phyloP scores from a whole-genome alignment of 306 rosid genomes.

The Cucurbita ficifolia region DNA sequence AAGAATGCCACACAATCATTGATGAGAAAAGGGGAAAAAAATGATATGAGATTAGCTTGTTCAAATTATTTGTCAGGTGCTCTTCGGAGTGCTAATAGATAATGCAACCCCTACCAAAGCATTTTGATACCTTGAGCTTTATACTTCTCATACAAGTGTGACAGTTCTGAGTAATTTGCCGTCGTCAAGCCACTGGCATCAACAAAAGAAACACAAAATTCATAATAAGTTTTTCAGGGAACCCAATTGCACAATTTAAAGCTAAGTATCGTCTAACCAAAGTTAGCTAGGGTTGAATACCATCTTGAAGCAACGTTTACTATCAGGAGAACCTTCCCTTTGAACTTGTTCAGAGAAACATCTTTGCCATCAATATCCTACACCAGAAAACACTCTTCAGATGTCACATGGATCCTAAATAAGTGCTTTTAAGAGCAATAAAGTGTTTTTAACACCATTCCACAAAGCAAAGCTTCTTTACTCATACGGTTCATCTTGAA shows the following conservation, averaged over 20 bases:
- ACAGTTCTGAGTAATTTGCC: slow-evolving; percentile 78
- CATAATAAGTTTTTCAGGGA: neutral
- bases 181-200: slow-evolving; percentile 74
- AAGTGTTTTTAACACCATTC: neutral
- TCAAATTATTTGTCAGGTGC: neutral
- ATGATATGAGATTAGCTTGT: neutral
- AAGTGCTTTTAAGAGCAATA: neutral
- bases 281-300: slow-evolving; percentile 24
- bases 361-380: slow-evolving; percentile 88
- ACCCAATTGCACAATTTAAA: neutral
- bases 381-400: slow-evolving; percentile 13
- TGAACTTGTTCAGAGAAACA: slow-evolving; percentile 64
- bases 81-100: neutral
- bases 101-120: neutral
- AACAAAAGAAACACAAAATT: slow-evolving; percentile 8
- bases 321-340: slow-evolving; percentile 82
- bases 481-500: neutral
- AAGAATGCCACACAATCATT: neutral
- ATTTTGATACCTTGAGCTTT: slow-evolving; percentile 54
- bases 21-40: neutral
- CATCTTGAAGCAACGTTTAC: slow-evolving; percentile 97
- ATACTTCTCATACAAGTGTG: slow-evolving; percentile 72
- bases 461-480: neutral
- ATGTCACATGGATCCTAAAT: neutral
- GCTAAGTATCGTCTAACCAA: neutral